Percentiles rank a stretch among this genome's conserved stretches.
phyloP scores from a whole-genome alignment of 2,329 filamentous ascomycete genomes.

The Juglanconis oblonga region DNA sequence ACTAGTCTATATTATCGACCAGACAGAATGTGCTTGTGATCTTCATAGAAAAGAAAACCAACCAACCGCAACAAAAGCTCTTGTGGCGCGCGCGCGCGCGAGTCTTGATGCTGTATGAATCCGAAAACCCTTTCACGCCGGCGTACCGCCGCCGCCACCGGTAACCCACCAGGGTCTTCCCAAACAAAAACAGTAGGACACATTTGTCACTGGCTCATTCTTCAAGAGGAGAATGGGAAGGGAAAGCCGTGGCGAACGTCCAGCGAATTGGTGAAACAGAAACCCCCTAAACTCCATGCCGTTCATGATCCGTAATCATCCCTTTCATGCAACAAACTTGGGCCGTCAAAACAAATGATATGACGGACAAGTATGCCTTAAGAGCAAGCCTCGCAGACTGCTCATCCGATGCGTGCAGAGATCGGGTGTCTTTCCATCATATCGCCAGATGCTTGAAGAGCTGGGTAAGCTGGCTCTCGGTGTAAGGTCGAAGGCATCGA shows the following conservation, averaged over 20 bases:
- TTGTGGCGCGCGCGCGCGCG: not conserved
- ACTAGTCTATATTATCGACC: conserved; percentile 10
- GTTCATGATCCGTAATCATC: conserved; percentile 17
- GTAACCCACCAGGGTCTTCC: no score
- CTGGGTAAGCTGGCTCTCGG: not conserved
- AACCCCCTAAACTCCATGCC: conserved; percentile 15
- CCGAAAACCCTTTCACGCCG: not conserved
- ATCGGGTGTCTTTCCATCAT: not conserved
- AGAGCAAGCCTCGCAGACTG: not conserved
- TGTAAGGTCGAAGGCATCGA: not conserved
- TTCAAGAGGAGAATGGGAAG: not conserved
- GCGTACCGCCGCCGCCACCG: not conserved
- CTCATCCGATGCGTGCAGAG: not conserved
- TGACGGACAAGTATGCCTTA: conserved; percentile 5
- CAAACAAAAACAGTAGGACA: not conserved
- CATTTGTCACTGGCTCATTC: not conserved
- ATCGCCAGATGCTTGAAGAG: not conserved
- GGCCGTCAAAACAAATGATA: not conserved
- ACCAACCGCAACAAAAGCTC: not conserved
- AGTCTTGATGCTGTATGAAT: conserved; percentile 5
- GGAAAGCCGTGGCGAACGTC: not conserved
- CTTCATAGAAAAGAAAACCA: not conserved
- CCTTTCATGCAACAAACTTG: conserved; percentile 8
- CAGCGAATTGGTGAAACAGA: conserved; percentile 1
- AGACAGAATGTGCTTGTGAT: conserved; percentile 2